Evolutionary conservation across 1,284 basidiomycete genomes (phyloP).

Genomic region (Mycena citricolor): DNA sequence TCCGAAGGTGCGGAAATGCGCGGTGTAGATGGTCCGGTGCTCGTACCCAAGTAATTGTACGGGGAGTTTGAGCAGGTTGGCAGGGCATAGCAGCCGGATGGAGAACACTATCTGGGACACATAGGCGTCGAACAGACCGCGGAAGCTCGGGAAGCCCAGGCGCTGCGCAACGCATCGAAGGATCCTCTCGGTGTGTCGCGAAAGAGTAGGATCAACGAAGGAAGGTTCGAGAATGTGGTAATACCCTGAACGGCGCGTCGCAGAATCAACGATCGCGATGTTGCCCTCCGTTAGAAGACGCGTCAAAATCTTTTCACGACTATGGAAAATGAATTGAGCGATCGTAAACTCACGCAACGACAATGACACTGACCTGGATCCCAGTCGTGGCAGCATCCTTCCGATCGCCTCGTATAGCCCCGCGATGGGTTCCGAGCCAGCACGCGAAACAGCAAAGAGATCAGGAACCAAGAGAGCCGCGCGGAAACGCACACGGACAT

Average conservation of each 20-base stretch:
- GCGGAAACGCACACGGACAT: conserved; percentile 86
- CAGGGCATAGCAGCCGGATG: conserved; percentile 44
- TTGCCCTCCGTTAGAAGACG: conserved; percentile 81
- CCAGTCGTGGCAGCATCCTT: conserved; percentile 40
- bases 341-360: too few species aligned
- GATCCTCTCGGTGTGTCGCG: conserved; percentile 63
- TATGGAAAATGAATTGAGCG: too few species aligned
- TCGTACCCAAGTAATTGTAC: conserved; percentile 71
- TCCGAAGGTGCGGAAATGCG: conserved; percentile 61
- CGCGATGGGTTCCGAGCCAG: conserved; percentile 30
- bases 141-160: conserved; percentile 68
- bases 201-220: conserved; percentile 47
- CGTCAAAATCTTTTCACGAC: conserved; percentile 79
- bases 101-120: conserved; percentile 75
- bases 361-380: conserved; percentile 23
- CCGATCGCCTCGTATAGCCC: conserved; percentile 47
- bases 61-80: conserved; percentile 67
- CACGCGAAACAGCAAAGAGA: conserved; percentile 50
- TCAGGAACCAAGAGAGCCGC: conserved; percentile 63
- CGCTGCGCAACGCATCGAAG: conserved; percentile 63
- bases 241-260: conserved; percentile 81
- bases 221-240: conserved; percentile 83
- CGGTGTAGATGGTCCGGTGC: conserved; percentile 59
- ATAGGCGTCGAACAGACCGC: conserved; percentile 77
- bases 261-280: conserved; percentile 79